Evolutionary conservation across 208 protist genomes (phyloP).

Genomic region (Leishmania mexicana): DNA sequence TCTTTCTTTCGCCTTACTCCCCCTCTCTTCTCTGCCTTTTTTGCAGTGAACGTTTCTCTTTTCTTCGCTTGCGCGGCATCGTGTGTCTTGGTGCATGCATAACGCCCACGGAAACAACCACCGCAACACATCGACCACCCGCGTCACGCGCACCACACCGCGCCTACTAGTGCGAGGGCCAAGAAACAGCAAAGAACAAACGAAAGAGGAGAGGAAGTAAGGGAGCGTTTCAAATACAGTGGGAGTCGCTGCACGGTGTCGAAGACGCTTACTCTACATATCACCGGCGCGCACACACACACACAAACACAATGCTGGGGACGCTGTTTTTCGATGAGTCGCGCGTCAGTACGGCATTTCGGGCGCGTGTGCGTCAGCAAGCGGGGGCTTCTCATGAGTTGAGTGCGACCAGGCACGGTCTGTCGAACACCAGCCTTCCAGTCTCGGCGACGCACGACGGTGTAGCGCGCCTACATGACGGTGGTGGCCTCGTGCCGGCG

Average conservation of each 20-base stretch:
- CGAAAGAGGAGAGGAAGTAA: neutral
- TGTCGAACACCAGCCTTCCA: neutral
- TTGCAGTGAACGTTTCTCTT: no score
- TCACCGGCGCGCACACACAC: neutral
- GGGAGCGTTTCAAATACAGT: neutral
- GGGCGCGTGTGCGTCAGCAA: constrained; percentile 27
- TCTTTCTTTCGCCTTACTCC: neutral
- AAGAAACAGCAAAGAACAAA: no score
- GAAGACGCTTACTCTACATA: neutral
- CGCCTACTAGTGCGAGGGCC: neutral
- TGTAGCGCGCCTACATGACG: constrained; percentile 19
- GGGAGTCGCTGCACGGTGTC: neutral
- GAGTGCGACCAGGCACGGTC: constrained; percentile 5
- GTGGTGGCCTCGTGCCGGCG: constrained; percentile 3
- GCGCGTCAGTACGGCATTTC: constrained; percentile 54
- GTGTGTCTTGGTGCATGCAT: neutral
- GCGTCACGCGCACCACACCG: neutral
- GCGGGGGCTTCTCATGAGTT: neutral
- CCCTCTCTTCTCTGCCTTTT: neutral
- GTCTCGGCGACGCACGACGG: neutral
- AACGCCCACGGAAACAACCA: neutral
- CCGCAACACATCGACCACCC: neutral
- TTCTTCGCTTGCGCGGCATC: neutral
- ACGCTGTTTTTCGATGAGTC: constrained; percentile 84
- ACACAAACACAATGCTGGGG: constrained; percentile 48